These are phyloP conservation scores for Xylaria sp. DNA, from an alignment of 2,329 filamentous ascomycete species.

Conservation along the genomic window DNA sequence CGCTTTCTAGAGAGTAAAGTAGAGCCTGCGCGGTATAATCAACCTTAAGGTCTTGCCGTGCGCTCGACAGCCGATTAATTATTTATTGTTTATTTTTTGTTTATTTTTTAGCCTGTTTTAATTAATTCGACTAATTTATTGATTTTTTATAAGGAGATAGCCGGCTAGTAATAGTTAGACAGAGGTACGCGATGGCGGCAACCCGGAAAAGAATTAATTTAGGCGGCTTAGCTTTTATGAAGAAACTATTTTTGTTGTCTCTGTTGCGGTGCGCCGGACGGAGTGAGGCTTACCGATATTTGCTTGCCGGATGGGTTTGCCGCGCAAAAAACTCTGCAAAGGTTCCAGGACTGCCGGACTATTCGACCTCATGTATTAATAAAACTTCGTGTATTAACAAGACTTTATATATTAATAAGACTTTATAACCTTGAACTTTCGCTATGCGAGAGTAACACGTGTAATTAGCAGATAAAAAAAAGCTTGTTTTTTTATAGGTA, in stretches of 20 bases:
- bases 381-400: conserved; percentile 70
- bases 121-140: too few relatives aligned
- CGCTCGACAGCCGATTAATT: too few relatives aligned
- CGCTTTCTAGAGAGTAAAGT: too few relatives aligned
- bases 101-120: too few relatives aligned
- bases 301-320: conserved; percentile 71
- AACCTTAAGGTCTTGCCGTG: too few relatives aligned
- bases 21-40: too few relatives aligned
- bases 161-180: too few relatives aligned
- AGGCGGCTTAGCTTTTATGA: conserved; percentile 23
- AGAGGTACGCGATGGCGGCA: too few relatives aligned
- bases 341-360: conserved; percentile 62
- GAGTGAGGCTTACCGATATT: conserved; percentile 72
- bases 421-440: conserved; percentile 62
- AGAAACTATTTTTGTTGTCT: conserved; percentile 47
- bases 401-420: too few relatives aligned
- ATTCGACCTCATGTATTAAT: conserved; percentile 67
- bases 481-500: conserved; percentile 80
- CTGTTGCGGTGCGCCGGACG: conserved; percentile 66
- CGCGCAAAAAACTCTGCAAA: conserved; percentile 72
- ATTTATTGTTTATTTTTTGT: too few relatives aligned
- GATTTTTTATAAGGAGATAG: too few relatives aligned
- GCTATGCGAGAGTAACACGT: conserved; percentile 63
- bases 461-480: conserved; percentile 81
- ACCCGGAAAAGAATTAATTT: too few relatives aligned